Conservation (phyloP, 2,329 filamentous ascomycete species). For the Beauveria australis region DNA sequence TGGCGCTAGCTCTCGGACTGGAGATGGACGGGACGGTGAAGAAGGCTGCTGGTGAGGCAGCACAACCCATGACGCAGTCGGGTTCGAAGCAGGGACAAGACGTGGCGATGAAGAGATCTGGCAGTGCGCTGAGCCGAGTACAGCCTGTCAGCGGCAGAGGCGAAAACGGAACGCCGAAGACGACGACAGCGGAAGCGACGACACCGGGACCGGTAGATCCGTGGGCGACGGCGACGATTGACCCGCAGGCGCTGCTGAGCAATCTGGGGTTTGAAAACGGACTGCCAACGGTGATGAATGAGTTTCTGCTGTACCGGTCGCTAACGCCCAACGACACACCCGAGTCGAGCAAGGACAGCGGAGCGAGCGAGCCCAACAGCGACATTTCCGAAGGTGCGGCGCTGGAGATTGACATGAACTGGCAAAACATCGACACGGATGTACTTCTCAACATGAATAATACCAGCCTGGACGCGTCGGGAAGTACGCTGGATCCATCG, state of each 20-base stretch:
- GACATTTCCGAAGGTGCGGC: slow-evolving; percentile 49
- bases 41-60: slow-evolving; percentile 17
- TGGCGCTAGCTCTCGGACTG: slow-evolving; percentile 42
- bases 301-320: slow-evolving; percentile 45
- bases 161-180: slow-evolving; percentile 21
- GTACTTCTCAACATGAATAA: slow-evolving; percentile 35
- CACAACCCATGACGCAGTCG: slow-evolving; percentile 29
- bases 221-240: slow-evolving; percentile 39
- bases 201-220: slow-evolving; percentile 15
- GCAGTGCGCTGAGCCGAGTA: slow-evolving; percentile 36
- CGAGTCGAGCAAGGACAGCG: slow-evolving; percentile 54
- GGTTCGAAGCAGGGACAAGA: slow-evolving; percentile 41
- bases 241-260: slow-evolving; percentile 36
- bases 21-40: slow-evolving; percentile 40
- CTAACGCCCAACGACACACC: slow-evolving; percentile 56
- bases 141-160: slow-evolving; percentile 20
- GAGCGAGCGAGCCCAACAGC: slow-evolving; percentile 51
- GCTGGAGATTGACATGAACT: slow-evolving; percentile 46
- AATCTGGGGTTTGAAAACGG: slow-evolving; percentile 27
- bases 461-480: slow-evolving; percentile 18
- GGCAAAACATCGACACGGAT: slow-evolving; percentile 41
- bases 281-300: slow-evolving; percentile 38
- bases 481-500: slow-evolving; percentile 20
- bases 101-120: slow-evolving; percentile 42
- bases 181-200: slow-evolving; percentile 16